phyloP scores from a whole-genome alignment of 2,329 filamentous ascomycete genomes.

The Phyllosticta paracitricarpa region DNA sequence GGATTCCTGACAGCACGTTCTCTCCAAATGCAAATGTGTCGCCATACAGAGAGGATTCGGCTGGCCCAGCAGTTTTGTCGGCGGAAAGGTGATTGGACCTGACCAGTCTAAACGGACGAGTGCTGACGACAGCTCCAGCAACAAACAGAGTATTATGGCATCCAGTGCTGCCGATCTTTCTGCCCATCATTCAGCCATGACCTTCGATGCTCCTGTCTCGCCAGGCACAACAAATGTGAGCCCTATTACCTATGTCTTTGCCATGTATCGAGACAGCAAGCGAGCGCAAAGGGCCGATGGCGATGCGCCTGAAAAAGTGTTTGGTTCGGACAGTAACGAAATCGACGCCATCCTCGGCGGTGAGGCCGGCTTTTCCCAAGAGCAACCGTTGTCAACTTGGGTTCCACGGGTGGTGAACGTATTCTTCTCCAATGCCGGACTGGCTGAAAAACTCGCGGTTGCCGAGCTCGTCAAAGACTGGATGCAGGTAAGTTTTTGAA shows the following conservation, averaged over 20 bases:
- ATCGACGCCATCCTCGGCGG: slow-evolving; percentile 1
- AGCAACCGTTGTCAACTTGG: slow-evolving; percentile 8
- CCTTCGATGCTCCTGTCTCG: not conserved
- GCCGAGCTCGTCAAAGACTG: slow-evolving; percentile 4
- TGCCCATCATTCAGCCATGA: slow-evolving; percentile 1
- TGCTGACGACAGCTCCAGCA: not conserved
- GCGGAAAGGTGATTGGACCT: slow-evolving; percentile 1
- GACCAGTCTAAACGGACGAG: not conserved
- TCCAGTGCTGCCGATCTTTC: not conserved
- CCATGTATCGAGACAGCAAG: slow-evolving; percentile 7
- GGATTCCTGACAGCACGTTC: slow-evolving; percentile 6
- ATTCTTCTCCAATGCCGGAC: not conserved
- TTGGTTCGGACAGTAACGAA: slow-evolving; percentile 2
- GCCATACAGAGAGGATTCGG: slow-evolving; percentile 4
- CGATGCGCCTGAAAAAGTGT: not conserved
- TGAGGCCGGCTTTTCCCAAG: slow-evolving; percentile 1
- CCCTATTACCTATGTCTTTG: slow-evolving; percentile 4
- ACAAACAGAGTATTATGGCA: slow-evolving; percentile 3
- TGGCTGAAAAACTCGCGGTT: slow-evolving; percentile 6
- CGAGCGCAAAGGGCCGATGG: slow-evolving; percentile 4
- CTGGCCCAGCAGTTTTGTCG: slow-evolving; percentile 5
- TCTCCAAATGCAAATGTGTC: slow-evolving; percentile 5
- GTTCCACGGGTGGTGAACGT: slow-evolving; percentile 3
- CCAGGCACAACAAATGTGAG: slow-evolving; percentile 1
- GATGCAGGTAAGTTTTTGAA: not conserved